A percentile compares a stretch with the other conserved stretches of the same genome.
These are phyloP conservation scores for Chrysopogon serrulatus DNA, from an alignment of 176 grass and related monocot genomes.

Conservation along the genomic window DNA sequence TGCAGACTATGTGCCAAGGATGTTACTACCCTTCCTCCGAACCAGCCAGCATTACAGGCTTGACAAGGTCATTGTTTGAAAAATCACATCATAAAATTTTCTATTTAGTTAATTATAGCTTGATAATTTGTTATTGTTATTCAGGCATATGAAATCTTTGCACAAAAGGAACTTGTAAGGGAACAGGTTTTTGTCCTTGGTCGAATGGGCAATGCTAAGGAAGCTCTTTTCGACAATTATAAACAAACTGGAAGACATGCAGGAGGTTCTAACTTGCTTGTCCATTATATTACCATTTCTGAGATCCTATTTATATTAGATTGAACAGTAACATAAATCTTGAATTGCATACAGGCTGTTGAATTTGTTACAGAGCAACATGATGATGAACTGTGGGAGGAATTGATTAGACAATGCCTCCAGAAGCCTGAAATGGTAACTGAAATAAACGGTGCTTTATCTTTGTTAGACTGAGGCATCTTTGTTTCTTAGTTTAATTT, in stretches of 20 bases:
- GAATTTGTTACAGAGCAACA: conserved; percentile 93
- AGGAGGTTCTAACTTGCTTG: conserved; percentile 53
- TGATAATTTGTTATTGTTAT: conserved; percentile 19
- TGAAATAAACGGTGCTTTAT: conserved; percentile 8
- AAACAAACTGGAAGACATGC: conserved; percentile 90
- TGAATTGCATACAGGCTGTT: conserved; percentile 68
- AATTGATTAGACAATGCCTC: conserved; percentile 86
- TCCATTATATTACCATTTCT: neutral
- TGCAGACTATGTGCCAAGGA: conserved; percentile 81
- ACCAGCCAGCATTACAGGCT: conserved; percentile 93
- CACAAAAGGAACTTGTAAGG: conserved; percentile 65
- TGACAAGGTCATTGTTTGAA: conserved; percentile 59
- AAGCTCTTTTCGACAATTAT: conserved; percentile 92
- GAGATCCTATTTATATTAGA: neutral
- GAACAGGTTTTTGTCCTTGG: conserved; percentile 94
- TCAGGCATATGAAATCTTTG: conserved; percentile 92
- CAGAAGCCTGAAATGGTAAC: conserved; percentile 92
- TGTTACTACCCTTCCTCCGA: conserved; percentile 90
- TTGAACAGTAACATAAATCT: conserved; percentile 11
- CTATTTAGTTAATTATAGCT: conserved; percentile 10
- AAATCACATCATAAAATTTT: neutral
- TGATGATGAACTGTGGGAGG: conserved; percentile 97
- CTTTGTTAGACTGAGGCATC: neutral
- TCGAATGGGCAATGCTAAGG: conserved; percentile 98
- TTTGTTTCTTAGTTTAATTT: neutral